Base-by-base conservation (phyloP, 768 basidiomycete species). In the Suillus decipiens region DNA sequence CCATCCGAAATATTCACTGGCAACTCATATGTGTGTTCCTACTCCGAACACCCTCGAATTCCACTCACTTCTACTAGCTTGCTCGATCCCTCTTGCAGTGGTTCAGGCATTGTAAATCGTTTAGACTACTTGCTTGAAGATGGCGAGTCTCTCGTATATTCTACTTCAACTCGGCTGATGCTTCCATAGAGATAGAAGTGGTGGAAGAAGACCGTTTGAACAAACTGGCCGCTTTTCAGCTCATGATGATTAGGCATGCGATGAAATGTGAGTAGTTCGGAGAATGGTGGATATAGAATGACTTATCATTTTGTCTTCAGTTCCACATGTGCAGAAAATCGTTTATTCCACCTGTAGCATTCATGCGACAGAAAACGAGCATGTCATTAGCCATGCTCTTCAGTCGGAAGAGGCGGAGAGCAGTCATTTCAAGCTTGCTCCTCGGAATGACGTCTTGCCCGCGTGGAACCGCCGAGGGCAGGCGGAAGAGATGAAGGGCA, bases 331-430 rank as follows among this genome's bases (percentile, higher is more conserved):
- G 41, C 76, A 81, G 63, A 87, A 85, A 68, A 93, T 99, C 69
- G 95, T 95, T 33, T 99, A 99, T 75, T 99, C 96, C 28, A 99
- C 97, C n/a, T 99, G 96, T 73, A 97, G 95, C 66, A 81, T 97
- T 54, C 90, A 98, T 75, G 85, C 91, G 15, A 84, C 83, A 47
- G 97, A 99, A 72, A 96, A 99, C 75, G 97, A 99, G 73, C 87
- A 87, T 63, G 97, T 99, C 61, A 92, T 98, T 10, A 79, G 84
- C 8, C 80, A 85, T 60, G 89, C 89, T 4, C 81, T 99, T 51
- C 78, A 78, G 61, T 90, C 89, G 33, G 82, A 87, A 10, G 92
- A 95, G 72, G 92, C 92, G 24, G 69, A 71, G 37, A 71, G 70
- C 37, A 82, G 80, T 33, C 76, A 77, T 2, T 99, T 96, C 79